Evolutionary conservation across 352 stramenopile genomes (phyloP).

Genomic region (Phytopythium vexans): DNA sequence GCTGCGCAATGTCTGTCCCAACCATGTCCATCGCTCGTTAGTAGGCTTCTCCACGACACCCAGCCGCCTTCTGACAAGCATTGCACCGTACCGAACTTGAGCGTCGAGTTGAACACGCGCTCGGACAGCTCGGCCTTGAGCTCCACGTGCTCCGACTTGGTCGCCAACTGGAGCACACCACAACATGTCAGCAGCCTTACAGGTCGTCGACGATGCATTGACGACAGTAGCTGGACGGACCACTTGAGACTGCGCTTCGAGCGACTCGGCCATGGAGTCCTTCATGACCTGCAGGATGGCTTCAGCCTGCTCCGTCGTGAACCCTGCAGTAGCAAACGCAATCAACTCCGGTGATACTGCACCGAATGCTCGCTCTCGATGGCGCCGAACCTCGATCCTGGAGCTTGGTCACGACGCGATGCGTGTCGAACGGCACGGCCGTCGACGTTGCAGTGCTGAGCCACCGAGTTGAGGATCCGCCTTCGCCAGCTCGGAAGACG

Average conservation of each 20-base stretch:
- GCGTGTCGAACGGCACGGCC: slow-evolving; percentile 35
- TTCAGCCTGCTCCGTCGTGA: slow-evolving; percentile 61
- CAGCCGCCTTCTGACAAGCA: background rate
- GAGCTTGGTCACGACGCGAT: slow-evolving; percentile 75
- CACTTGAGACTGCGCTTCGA: slow-evolving; percentile 62
- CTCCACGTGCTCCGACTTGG: slow-evolving; percentile 85
- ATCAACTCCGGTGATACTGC: background rate
- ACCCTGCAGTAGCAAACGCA: slow-evolving; percentile 35
- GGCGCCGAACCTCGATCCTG: slow-evolving; percentile 57
- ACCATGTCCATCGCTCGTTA: no score
- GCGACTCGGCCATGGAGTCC: slow-evolving; percentile 71
- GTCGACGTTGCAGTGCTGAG: slow-evolving; percentile 2
- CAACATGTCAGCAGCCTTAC: background rate
- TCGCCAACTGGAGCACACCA: slow-evolving; percentile 51
- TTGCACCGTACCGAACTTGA: slow-evolving; percentile 71
- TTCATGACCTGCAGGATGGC: slow-evolving; percentile 84
- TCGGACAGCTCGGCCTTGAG: slow-evolving; percentile 84
- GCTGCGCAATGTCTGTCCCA: slow-evolving; percentile 77
- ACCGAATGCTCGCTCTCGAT: background rate
- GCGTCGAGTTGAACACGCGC: slow-evolving; percentile 86
- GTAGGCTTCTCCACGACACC: background rate
- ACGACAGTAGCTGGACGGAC: background rate
- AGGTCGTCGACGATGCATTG: background rate
- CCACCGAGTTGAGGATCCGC: background rate
- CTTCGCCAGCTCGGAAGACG: no score